Evolutionary conservation across 805 yeast genomes (phyloP).

Genomic region (Ogataea populi-albae): DNA sequence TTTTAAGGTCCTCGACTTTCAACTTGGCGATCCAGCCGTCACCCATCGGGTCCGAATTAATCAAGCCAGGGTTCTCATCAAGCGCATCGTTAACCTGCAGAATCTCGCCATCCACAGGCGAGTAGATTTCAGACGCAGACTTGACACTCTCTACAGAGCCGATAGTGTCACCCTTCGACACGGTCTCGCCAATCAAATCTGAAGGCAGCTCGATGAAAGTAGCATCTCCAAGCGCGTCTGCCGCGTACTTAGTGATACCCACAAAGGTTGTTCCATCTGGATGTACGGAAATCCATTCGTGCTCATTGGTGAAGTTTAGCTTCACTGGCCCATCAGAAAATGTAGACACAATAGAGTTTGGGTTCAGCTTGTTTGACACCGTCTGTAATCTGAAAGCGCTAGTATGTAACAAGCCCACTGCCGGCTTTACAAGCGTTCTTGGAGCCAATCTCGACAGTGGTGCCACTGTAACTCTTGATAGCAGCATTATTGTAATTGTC

Average conservation of each 20-base stretch:
- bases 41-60: conserved; percentile 90
- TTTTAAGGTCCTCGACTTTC: conserved; percentile 44
- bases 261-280: conserved; percentile 78
- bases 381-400: conserved; percentile 2
- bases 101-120: conserved; percentile 80
- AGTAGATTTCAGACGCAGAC: conserved; percentile 87
- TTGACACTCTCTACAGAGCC: conserved; percentile 96
- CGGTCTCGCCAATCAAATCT: conserved; percentile 27
- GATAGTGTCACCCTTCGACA: conserved; percentile 73
- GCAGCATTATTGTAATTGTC: too few relatives aligned
- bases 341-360: conserved; percentile 29
- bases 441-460: too few relatives aligned
- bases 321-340: conserved; percentile 42
- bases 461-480: too few relatives aligned
- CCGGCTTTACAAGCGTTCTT: background rate
- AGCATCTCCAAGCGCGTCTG: conserved; percentile 96
- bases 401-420: background rate
- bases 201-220: conserved; percentile 88
- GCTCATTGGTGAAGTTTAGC: conserved; percentile 78
- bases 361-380: conserved; percentile 28
- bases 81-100: conserved; percentile 66
- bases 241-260: conserved; percentile 92
- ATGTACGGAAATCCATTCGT: conserved; percentile 92
- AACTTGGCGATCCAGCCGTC: conserved; percentile 90
- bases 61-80: conserved; percentile 68